Evolutionary conservation across 2,329 filamentous ascomycete genomes (phyloP).

Genomic region (Berkeleyomyces rouxiae): DNA sequence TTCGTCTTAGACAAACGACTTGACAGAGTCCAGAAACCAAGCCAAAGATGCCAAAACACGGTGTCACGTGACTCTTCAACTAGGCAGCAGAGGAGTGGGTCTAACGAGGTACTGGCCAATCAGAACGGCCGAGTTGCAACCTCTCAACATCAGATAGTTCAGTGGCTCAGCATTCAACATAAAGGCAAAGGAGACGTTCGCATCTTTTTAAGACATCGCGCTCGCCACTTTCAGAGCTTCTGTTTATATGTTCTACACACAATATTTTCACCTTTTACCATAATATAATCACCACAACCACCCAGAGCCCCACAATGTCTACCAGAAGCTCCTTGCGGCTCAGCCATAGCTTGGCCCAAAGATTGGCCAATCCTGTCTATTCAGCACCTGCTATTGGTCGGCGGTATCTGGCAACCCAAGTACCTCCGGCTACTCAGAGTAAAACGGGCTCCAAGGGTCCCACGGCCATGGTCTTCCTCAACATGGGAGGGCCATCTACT

Average conservation of each 20-base stretch:
- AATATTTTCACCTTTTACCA: neutral
- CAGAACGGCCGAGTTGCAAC: neutral
- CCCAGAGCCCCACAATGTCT: slow-evolving; percentile 18
- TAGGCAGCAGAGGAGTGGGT: neutral
- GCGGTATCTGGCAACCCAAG: slow-evolving; percentile 26
- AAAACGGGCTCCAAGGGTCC: slow-evolving; percentile 55
- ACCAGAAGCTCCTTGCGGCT: slow-evolving; percentile 19
- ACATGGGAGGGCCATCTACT: slow-evolving; percentile 92
- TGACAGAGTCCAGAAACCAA: no score
- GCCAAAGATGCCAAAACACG: no score
- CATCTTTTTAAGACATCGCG: neutral
- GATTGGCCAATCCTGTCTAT: slow-evolving; percentile 19
- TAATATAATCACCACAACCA: neutral
- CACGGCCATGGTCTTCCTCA: slow-evolving; percentile 96
- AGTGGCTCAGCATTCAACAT: neutral
- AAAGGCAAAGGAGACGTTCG: neutral
- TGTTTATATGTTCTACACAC: neutral
- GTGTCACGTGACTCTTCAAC: neutral
- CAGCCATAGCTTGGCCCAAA: slow-evolving; percentile 12
- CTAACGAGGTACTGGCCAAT: neutral
- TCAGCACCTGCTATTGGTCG: slow-evolving; percentile 14
- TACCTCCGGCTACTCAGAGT: slow-evolving; percentile 68
- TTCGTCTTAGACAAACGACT: no score
- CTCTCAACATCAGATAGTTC: neutral
- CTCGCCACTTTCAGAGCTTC: neutral